Evolutionary conservation across 805 yeast species (phyloP).

Genomic region (Torulaspora gathmanii): DNA sequence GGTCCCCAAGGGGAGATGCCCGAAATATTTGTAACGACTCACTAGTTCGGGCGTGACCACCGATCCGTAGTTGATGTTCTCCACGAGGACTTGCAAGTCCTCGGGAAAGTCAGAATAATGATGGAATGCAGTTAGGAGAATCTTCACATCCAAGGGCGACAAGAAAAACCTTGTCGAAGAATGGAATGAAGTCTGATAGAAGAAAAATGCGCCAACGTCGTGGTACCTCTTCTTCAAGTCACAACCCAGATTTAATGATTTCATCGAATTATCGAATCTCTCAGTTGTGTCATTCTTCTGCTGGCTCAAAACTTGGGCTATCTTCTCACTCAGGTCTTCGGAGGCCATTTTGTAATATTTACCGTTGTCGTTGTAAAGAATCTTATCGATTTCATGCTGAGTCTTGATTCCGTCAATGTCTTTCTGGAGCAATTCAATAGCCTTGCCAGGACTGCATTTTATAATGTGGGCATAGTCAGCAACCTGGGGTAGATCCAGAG

Average conservation of each 20-base stretch:
- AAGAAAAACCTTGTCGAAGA: constrained; percentile 62
- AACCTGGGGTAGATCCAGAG: constrained; percentile 41
- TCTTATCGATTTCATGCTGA: constrained; percentile 53
- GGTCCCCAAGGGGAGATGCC: constrained; percentile 82
- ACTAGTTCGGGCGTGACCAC: constrained; percentile 55
- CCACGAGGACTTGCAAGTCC: constrained; percentile 55
- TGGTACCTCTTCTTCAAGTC: constrained; percentile 26
- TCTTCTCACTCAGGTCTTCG: constrained; percentile 46
- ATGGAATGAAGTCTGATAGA: constrained; percentile 73
- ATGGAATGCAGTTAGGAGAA: constrained; percentile 59
- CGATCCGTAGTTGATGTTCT: constrained; percentile 63
- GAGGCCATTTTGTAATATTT: constrained; percentile 52
- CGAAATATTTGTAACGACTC: constrained; percentile 64
- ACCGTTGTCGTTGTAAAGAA: constrained; percentile 57
- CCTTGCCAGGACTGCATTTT: constrained; percentile 56
- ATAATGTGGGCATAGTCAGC: constrained; percentile 60
- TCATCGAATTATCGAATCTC: constrained; percentile 9
- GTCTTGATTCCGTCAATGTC: constrained; percentile 54
- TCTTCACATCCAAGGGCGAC: constrained; percentile 74
- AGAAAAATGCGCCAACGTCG: constrained; percentile 53
- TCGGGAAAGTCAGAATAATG: constrained; percentile 66
- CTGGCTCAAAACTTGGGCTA: constrained; percentile 39
- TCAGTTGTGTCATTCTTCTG: constrained; percentile 14
- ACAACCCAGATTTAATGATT: constrained; percentile 3
- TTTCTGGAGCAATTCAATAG: constrained; percentile 48